Evolutionary conservation across 495 filamentous ascomycete genomes (phyloP).

Genomic region (Pyronema omphalodes): DNA sequence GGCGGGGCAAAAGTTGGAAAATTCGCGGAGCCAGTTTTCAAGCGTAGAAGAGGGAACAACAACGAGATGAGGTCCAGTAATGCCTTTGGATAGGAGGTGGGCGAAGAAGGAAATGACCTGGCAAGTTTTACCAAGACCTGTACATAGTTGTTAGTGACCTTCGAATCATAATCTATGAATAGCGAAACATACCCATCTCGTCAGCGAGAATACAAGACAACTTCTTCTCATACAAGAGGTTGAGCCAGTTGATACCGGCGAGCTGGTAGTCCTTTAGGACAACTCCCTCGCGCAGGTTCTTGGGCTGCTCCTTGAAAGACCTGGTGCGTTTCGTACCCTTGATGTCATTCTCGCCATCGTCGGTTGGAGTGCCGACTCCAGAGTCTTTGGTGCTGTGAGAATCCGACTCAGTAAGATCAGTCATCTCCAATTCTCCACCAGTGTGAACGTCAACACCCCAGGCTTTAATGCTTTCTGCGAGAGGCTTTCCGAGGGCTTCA

Average conservation of each 20-base stretch:
- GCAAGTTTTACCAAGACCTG: constrained; percentile 78
- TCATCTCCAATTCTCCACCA: constrained; percentile 49
- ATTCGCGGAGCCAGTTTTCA: constrained; percentile 90
- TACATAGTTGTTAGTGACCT: background rate
- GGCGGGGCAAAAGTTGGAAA: constrained; percentile 63
- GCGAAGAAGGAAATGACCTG: constrained; percentile 88
- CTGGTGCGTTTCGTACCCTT: constrained; percentile 24
- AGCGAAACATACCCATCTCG: constrained; percentile 50
- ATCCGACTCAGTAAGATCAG: constrained; percentile 32
- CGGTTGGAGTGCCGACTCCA: constrained; percentile 52
- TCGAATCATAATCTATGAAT: background rate
- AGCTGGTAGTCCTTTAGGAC: constrained; percentile 81
- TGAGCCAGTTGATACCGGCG: constrained; percentile 87
- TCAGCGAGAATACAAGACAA: constrained; percentile 83
- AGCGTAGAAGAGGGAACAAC: constrained; percentile 82
- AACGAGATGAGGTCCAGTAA: constrained; percentile 64
- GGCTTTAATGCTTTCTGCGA: constrained; percentile 48
- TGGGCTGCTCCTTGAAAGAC: constrained; percentile 44
- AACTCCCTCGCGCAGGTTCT: constrained; percentile 49
- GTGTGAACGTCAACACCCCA: constrained; percentile 61
- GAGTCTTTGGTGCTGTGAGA: constrained; percentile 35
- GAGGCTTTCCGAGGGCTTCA: constrained; percentile 45
- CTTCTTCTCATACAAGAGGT: constrained; percentile 54
- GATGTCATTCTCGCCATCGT: constrained; percentile 34
- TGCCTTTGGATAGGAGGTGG: constrained; percentile 48